These are phyloP conservation scores for Beauveria scarabaeidicola DNA, from an alignment of 2,329 filamentous ascomycete species.

Conservation along the genomic window DNA sequence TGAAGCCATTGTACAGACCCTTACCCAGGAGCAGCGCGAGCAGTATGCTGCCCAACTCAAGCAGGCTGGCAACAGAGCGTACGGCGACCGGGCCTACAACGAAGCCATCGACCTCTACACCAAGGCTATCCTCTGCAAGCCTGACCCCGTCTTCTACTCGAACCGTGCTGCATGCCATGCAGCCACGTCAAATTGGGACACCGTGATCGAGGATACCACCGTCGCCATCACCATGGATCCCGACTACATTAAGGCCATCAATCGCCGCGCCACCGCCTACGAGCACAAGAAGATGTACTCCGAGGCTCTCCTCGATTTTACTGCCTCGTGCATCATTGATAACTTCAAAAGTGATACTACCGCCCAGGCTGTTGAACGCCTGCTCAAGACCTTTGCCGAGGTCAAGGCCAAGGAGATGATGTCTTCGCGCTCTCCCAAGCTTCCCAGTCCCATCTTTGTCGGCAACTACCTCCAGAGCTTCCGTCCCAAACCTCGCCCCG, in stretches of 20 bases:
- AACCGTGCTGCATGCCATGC: slow-evolving; percentile 98
- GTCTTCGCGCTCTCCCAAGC: slow-evolving; percentile 72
- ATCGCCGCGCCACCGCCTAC: slow-evolving; percentile 92
- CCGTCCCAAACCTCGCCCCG: slow-evolving; percentile 70
- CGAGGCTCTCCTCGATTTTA: slow-evolving; percentile 94
- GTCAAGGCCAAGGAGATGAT: slow-evolving; percentile 88
- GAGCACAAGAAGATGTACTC: slow-evolving; percentile 87
- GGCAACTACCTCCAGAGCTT: slow-evolving; percentile 99
- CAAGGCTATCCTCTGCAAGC: slow-evolving; percentile 92
- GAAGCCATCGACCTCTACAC: slow-evolving; percentile 91
- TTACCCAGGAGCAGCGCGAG: slow-evolving; percentile 62
- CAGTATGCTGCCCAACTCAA: slow-evolving; percentile 87
- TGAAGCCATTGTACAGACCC: slow-evolving; percentile 44
- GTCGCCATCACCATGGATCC: slow-evolving; percentile 88
- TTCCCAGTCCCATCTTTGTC: slow-evolving; percentile 93
- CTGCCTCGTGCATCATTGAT: slow-evolving; percentile 97
- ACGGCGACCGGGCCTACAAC: slow-evolving; percentile 88
- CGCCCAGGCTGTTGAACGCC: slow-evolving; percentile 80
- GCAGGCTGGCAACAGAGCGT: slow-evolving; percentile 91
- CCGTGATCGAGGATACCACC: slow-evolving; percentile 94
- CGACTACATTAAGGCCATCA: slow-evolving; percentile 95
- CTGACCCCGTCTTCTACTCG: slow-evolving; percentile 96
- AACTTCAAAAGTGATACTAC: slow-evolving; percentile 88
- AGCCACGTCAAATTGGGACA: slow-evolving; percentile 84
- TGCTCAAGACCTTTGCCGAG: slow-evolving; percentile 95